Conservation (phyloP, 305 asterid genomes). For the Rubia tinctorum region DNA sequence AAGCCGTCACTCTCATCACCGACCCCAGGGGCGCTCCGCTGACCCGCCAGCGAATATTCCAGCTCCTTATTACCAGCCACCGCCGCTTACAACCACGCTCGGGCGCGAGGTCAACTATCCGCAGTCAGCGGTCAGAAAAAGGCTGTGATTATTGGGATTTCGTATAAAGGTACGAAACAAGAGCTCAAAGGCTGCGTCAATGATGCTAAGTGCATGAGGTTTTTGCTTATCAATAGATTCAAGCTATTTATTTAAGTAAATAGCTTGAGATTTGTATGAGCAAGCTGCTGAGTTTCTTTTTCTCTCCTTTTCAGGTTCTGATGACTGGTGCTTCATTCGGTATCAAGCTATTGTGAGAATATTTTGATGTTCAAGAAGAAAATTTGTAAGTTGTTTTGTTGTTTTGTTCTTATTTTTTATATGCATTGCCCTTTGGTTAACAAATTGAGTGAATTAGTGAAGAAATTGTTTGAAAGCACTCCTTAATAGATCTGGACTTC, state of each 20-base stretch:
- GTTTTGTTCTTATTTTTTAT: too few relatives aligned
- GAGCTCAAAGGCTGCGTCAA: slow-evolving; percentile 85
- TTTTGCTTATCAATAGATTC: slow-evolving; percentile 54
- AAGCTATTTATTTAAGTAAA: slow-evolving; percentile 10
- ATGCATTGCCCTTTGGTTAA: too few relatives aligned
- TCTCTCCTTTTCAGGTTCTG: too few relatives aligned
- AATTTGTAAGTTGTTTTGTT: too few relatives aligned
- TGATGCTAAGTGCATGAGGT: slow-evolving; percentile 87
- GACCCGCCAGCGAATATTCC: slow-evolving; percentile 29
- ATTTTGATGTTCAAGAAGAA: background rate
- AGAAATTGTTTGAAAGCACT: too few relatives aligned
- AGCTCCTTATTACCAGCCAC: slow-evolving; percentile 31
- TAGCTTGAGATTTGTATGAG: too few relatives aligned
- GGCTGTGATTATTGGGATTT: slow-evolving; percentile 80
- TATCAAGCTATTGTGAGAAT: background rate
- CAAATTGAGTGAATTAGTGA: too few relatives aligned
- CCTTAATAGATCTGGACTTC: too few relatives aligned
- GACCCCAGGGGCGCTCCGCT: slow-evolving; percentile 32
- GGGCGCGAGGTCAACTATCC: slow-evolving; percentile 33
- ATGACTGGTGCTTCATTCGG: too few relatives aligned
- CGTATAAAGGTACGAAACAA: slow-evolving; percentile 44
- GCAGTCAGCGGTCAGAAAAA: slow-evolving; percentile 67
- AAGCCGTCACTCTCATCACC: slow-evolving; percentile 46
- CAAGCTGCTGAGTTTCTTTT: too few relatives aligned
- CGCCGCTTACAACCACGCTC: slow-evolving; percentile 39